phyloP scores from a whole-genome alignment of 495 filamentous ascomycete genomes.

The Amphirosellinia nigrospora region DNA sequence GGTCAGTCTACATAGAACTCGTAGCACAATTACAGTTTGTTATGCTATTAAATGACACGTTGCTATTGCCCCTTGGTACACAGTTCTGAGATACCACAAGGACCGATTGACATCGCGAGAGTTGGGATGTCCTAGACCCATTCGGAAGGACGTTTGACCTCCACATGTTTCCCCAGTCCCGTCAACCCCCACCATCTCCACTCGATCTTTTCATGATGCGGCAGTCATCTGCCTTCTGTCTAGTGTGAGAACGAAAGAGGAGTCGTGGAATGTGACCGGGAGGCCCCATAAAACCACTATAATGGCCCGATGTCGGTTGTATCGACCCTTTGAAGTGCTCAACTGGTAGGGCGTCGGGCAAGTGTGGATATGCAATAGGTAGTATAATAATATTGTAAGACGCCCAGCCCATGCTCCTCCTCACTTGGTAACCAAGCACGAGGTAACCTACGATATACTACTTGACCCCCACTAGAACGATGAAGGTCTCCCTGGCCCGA shows the following conservation, averaged over 20 bases:
- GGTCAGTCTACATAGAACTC: neutral
- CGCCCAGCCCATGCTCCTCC: neutral
- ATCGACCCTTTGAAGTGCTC: neutral
- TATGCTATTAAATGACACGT: slow-evolving; percentile 12
- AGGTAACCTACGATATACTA: neutral
- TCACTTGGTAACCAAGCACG: neutral
- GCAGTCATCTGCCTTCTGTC: slow-evolving; percentile 13
- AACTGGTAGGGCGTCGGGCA: neutral
- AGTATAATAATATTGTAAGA: neutral
- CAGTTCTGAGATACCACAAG: neutral
- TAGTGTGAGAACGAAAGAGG: neutral
- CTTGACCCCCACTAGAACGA: slow-evolving; percentile 20
- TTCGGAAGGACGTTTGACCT: slow-evolving; percentile 15
- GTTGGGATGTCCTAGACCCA: neutral
- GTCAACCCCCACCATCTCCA: slow-evolving; percentile 22
- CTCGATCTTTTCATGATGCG: neutral
- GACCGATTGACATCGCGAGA: slow-evolving; percentile 1
- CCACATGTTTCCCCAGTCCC: slow-evolving; percentile 14
- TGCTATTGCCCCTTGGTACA: neutral
- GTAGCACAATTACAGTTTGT: neutral
- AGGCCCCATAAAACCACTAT: slow-evolving; percentile 12
- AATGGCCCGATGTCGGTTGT: slow-evolving; percentile 10
- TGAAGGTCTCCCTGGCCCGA: neutral
- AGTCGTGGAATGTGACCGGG: slow-evolving; percentile 5
- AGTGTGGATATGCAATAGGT: neutral